phyloP scores from a whole-genome alignment of 1,139 yeast species.

The Pneumocystis sp. region DNA sequence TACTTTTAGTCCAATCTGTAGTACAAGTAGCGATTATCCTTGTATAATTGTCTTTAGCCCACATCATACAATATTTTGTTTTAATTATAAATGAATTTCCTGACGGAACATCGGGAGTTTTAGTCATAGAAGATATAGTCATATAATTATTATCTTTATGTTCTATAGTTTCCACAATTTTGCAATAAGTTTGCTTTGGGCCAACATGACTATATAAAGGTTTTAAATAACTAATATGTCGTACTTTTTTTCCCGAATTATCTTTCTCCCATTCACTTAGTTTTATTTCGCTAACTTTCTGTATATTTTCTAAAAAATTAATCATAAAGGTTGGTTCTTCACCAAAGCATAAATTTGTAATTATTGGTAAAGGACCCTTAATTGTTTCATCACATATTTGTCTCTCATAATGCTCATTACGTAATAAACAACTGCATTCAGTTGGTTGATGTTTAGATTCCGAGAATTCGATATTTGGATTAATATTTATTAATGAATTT shows the following conservation, averaged over 20 bases:
- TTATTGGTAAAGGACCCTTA: slow-evolving; percentile 69
- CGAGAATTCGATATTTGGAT: slow-evolving; percentile 13
- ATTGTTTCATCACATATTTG: slow-evolving; percentile 46
- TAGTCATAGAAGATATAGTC: slow-evolving; percentile 50
- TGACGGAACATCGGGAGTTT: slow-evolving; percentile 90
- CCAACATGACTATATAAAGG: slow-evolving; percentile 78
- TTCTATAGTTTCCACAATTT: slow-evolving; percentile 56
- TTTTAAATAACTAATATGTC: slow-evolving; percentile 47
- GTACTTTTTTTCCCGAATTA: slow-evolving; percentile 18
- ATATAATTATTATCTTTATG: slow-evolving; percentile 44
- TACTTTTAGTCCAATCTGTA: slow-evolving; percentile 83
- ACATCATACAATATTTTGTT: slow-evolving; percentile 48
- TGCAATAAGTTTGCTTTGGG: slow-evolving; percentile 84
- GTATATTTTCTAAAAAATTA: slow-evolving; percentile 41
- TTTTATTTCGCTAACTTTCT: slow-evolving; percentile 56
- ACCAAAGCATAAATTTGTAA: slow-evolving; percentile 59
- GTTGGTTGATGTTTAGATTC: slow-evolving; percentile 55
- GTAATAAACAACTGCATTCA: slow-evolving; percentile 34
- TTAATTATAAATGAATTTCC: slow-evolving; percentile 68
- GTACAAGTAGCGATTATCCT: slow-evolving; percentile 47
- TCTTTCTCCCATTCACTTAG: slow-evolving; percentile 37
- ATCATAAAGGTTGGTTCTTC: slow-evolving; percentile 46
- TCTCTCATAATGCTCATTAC: slow-evolving; percentile 39
- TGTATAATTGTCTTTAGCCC: slow-evolving; percentile 66
- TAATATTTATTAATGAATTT: slow-evolving; percentile 3